Conservation (phyloP, 371 early-diverging fungal species). For the Saksenaea vasiformis region DNA sequence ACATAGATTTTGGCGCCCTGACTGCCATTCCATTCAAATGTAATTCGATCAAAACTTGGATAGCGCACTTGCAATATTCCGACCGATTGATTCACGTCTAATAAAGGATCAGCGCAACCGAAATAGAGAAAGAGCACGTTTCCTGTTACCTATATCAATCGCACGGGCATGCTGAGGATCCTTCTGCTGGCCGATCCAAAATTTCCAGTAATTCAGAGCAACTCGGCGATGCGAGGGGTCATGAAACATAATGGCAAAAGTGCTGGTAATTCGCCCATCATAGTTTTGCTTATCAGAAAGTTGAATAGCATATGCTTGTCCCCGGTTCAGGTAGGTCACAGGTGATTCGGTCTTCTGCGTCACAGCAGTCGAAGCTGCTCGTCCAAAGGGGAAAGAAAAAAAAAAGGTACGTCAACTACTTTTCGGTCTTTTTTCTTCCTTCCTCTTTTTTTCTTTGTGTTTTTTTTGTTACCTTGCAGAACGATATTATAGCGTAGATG, state of each 20-base stretch:
- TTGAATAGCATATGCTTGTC: slow-evolving; percentile 19
- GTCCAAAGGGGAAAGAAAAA: not conserved
- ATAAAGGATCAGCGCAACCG: not conserved
- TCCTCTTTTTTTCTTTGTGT: no score
- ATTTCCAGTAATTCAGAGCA: slow-evolving; percentile 74
- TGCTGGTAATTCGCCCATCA: slow-evolving; percentile 58
- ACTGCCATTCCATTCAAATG: slow-evolving; percentile 67
- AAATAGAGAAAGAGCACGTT: not conserved
- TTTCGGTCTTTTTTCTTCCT: no score
- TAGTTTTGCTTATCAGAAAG: slow-evolving; percentile 9
- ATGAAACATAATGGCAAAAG: slow-evolving; percentile 69
- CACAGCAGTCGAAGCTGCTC: slow-evolving; percentile 40
- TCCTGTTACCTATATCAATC: slow-evolving; percentile 46
- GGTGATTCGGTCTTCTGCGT: slow-evolving; percentile 36
- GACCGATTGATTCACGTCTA: slow-evolving; percentile 29
- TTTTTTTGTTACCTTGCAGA: slow-evolving; percentile 5
- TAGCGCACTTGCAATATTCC: slow-evolving; percentile 57
- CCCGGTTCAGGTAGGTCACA: slow-evolving; percentile 66
- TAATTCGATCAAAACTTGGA: slow-evolving; percentile 65
- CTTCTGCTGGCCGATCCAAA: slow-evolving; percentile 76
- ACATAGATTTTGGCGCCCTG: slow-evolving; percentile 65
- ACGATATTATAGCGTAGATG: slow-evolving; percentile 9
- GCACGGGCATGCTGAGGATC: slow-evolving; percentile 49
- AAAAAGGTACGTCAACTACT: not conserved
- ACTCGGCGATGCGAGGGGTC: slow-evolving; percentile 69